Conservation (phyloP, 2,329 filamentous ascomycete species). For the Apiospora rasikravindrae region DNA sequence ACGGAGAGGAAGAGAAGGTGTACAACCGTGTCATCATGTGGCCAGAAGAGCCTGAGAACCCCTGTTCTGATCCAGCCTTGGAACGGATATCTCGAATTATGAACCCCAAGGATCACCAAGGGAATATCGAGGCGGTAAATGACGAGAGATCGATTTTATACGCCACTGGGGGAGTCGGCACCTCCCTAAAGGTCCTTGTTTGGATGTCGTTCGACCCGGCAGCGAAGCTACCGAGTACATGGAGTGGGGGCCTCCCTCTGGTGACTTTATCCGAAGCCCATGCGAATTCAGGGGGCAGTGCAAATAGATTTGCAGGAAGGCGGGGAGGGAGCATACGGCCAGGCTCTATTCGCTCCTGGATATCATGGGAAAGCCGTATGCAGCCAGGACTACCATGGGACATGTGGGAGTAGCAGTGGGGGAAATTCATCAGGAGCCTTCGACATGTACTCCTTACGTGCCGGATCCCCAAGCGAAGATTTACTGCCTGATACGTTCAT, state of each 20-base stretch:
- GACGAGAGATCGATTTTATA: constrained; percentile 38
- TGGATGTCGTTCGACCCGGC: constrained; percentile 38
- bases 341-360: not conserved
- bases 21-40: constrained; percentile 34
- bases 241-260: not conserved
- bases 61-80: constrained; percentile 23
- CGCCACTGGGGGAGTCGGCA: constrained; percentile 28
- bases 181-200: constrained; percentile 32
- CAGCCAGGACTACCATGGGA: not conserved
- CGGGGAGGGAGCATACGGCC: not conserved
- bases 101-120: constrained; percentile 29
- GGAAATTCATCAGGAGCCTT: not conserved
- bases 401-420: not conserved
- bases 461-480: not conserved
- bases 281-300: not conserved
- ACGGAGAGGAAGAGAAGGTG: constrained; percentile 19
- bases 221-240: constrained; percentile 27
- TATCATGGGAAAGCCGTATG: not conserved
- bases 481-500: constrained; percentile 17
- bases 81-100: constrained; percentile 31
- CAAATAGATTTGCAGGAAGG: not conserved
- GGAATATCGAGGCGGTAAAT: constrained; percentile 29
- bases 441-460: not conserved
- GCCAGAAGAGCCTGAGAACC: constrained; percentile 30
- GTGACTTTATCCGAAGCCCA: not conserved